A percentile compares a stretch with the other conserved stretches of the same genome.
These are phyloP conservation scores for Pezicula neosporulosa DNA, from an alignment of 2,329 filamentous ascomycete species.

Conservation along the genomic window DNA sequence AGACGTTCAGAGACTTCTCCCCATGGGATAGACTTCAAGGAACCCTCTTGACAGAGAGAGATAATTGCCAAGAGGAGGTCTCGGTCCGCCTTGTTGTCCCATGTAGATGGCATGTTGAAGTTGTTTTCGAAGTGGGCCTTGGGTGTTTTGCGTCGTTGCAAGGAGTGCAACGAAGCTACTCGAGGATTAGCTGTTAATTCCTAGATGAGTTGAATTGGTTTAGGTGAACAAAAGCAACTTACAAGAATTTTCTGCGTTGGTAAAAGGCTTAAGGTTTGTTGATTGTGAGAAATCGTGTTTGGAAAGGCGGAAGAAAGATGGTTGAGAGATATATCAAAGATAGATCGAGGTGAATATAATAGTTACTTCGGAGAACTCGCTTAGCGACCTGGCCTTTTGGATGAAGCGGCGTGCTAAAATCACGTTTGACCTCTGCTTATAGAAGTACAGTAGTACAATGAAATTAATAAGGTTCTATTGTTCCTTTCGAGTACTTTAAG, in stretches of 20 bases:
- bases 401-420: neutral
- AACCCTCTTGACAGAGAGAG: slow-evolving; percentile 10
- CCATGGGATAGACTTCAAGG: slow-evolving; percentile 22
- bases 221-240: neutral
- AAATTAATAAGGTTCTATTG: too few relatives aligned
- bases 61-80: slow-evolving; percentile 27
- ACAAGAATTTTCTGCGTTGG: too few relatives aligned
- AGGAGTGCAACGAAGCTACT: too few relatives aligned
- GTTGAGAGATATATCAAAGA: neutral
- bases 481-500: too few relatives aligned
- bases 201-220: too few relatives aligned
- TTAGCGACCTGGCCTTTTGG: neutral
- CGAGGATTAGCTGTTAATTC: too few relatives aligned
- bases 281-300: neutral
- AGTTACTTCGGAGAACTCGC: neutral
- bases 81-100: slow-evolving; percentile 22
- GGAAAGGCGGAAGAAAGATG: neutral
- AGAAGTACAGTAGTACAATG: too few relatives aligned
- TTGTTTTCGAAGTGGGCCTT: neutral
- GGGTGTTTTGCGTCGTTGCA: neutral
- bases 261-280: neutral
- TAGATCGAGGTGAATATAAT: neutral
- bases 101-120: slow-evolving; percentile 15
- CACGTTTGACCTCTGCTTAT: too few relatives aligned
- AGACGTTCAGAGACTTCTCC: slow-evolving; percentile 15